Evolutionary conservation across 306 rosid genomes (phyloP), one percentile per base, ranked within the genome.

Genomic region (Prunus dulcis): DNA sequence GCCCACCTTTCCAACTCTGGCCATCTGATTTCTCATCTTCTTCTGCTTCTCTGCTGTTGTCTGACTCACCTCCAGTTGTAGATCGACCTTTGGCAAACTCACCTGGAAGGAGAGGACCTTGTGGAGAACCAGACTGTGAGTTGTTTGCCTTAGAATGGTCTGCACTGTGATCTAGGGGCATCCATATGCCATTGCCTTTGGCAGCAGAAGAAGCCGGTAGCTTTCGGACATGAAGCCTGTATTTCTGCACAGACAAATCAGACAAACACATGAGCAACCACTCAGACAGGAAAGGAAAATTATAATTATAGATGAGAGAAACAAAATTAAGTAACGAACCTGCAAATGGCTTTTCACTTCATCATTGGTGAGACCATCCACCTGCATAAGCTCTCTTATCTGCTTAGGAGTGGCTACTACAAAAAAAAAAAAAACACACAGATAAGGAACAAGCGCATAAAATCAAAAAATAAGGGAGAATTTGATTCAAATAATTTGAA

Each of bases 271-370:
- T 73, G 14, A 25, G 50, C 46, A 27, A 30, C 4, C 12, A 70
- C 46, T 10, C 23, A 47, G 9, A 27, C 22, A 9, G 38, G 41
- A 46, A 34, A 6, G 49, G 41, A 61, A 56, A 50, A 23, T 12
- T 53, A 9, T 5, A 55, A 25, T 10, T 19, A n/a, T 3, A 57
- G 18, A 25, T 20, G 17, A 43, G 23, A 68, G 13, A 72, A 28
- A 27, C 4, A 30, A 23, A 64, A 20, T 3, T 34, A 78, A 75
- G 20, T 38, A 68, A 50, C 65, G 2, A 74, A 89, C 98, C 86
- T 94, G 98, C 80, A 94, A 85, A 85, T 94, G 98, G 82, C 97
- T 94, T 78, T 91, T 94, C 70, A 94, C 98, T 86, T 94, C 98
- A 85, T 94, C 98, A 76, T 94, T 94, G 74, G 98, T 91, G 1